A percentile compares a stretch with the other conserved stretches of the same genome.
These are phyloP conservation scores for Lachancea kluyveri DNA, from an alignment of 805 yeast species.

Conservation along the genomic window DNA sequence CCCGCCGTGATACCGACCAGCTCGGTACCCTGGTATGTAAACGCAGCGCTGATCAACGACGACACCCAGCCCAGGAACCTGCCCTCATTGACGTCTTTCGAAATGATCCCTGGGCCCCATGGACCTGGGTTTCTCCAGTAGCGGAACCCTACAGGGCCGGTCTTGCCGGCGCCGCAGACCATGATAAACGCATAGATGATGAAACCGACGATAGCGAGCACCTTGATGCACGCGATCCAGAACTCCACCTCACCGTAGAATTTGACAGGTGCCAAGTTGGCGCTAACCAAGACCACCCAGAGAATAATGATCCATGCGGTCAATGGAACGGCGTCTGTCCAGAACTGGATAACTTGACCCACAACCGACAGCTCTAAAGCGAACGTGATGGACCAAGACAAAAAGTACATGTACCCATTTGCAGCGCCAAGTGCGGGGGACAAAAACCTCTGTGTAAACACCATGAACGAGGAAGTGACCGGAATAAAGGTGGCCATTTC, in stretches of 20 bases:
- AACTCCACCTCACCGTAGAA: constrained; percentile 71
- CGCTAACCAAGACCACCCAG: constrained; percentile 45
- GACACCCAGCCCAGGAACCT: constrained; percentile 64
- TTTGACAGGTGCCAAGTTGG: constrained; percentile 61
- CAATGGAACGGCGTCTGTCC: constrained; percentile 65
- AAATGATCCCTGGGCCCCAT: constrained; percentile 59
- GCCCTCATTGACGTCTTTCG: constrained; percentile 44
- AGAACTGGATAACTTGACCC: constrained; percentile 55
- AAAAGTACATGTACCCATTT: constrained; percentile 69
- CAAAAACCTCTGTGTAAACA: constrained; percentile 59
- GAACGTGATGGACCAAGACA: constrained; percentile 70
- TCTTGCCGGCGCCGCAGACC: constrained; percentile 67
- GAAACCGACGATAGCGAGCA: constrained; percentile 63
- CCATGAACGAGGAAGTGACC: constrained; percentile 57
- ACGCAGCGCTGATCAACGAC: constrained; percentile 64
- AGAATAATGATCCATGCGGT: constrained; percentile 69
- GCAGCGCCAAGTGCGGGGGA: constrained; percentile 68
- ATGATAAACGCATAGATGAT: constrained; percentile 57
- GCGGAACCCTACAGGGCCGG: constrained; percentile 70
- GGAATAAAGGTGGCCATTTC: constrained; percentile 80
- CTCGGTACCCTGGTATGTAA: constrained; percentile 76
- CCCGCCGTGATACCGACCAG: constrained; percentile 70
- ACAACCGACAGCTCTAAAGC: constrained; percentile 67
- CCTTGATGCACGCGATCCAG: constrained; percentile 64
- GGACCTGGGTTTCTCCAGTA: constrained; percentile 81